phyloP scores from a whole-genome alignment of 331 rosid genomes.

The Erythrophleum ivorense region DNA sequence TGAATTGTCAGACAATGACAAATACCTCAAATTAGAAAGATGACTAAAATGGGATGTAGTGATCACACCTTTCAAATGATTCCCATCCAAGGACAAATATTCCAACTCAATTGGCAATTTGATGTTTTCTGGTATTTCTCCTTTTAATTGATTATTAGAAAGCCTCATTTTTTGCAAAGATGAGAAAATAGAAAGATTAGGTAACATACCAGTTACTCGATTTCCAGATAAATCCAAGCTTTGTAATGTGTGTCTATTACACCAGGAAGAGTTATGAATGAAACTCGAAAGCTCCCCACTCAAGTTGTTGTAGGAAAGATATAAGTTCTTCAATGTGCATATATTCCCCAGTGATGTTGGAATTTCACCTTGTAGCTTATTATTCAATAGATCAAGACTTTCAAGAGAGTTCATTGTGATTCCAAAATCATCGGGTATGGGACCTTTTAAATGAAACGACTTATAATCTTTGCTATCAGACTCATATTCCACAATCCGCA shows the following conservation, averaged over 20 bases:
- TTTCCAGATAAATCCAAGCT: not conserved
- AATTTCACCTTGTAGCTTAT: not conserved
- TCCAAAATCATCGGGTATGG: not conserved
- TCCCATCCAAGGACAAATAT: not conserved
- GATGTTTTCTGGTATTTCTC: not conserved
- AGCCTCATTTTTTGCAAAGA: not conserved
- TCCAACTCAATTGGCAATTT: not conserved
- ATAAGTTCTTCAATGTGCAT: not conserved
- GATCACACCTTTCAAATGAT: not conserved
- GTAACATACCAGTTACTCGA: not conserved
- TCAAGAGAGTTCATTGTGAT: not conserved
- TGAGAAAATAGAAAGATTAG: not conserved
- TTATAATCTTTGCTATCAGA: no score
- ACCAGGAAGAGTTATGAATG: not conserved
- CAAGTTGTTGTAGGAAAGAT: not conserved
- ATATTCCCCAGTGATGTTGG: not conserved
- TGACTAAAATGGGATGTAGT: not conserved
- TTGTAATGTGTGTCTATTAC: not conserved
- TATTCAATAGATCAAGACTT: rapidly evolving
- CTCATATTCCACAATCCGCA: no score
- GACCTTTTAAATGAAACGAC: no score
- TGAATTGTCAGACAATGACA: not conserved
- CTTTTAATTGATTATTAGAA: not conserved
- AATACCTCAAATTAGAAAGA: not conserved
- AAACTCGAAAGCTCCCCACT: not conserved